Evolutionary conservation across 768 basidiomycete species (phyloP).

Genomic region (Lentinula sp.): DNA sequence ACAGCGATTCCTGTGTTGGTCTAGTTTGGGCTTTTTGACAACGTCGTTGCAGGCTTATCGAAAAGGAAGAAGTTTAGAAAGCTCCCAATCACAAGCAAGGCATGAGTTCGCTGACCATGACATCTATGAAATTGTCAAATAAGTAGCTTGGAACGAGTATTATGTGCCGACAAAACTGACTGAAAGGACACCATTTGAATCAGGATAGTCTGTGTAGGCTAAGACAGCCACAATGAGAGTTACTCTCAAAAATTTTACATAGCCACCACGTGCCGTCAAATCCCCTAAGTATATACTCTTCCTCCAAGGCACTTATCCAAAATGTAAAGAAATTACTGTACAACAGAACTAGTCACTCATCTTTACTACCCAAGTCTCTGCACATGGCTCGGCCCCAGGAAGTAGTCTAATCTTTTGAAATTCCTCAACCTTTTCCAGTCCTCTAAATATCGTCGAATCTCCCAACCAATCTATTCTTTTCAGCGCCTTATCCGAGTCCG

Average conservation of each 20-base stretch:
- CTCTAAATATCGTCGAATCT: conserved; percentile 50
- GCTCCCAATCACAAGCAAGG: neutral
- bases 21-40: conserved; percentile 91
- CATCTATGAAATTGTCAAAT: conserved; percentile 39
- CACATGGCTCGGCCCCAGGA: conserved; percentile 32
- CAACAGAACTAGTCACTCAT: conserved; percentile 22
- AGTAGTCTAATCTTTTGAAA: conserved; percentile 44
- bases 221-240: neutral
- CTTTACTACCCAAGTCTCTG: conserved; percentile 59
- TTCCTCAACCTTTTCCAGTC: conserved; percentile 54
- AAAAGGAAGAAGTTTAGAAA: neutral
- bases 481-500: conserved; percentile 26
- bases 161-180: conserved; percentile 31
- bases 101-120: conserved; percentile 43
- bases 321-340: neutral
- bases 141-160: neutral
- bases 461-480: conserved; percentile 65
- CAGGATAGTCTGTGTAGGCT: neutral
- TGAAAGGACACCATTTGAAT: conserved; percentile 66
- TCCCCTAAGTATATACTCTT: too few relatives aligned
- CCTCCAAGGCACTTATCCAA: too few relatives aligned
- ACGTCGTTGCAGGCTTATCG: conserved; percentile 71
- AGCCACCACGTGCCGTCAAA: neutral
- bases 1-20: conserved; percentile 65
- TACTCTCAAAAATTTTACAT: neutral